phyloP scores from a whole-genome alignment of 2,329 filamentous ascomycete species.

The Venturia asperata region DNA sequence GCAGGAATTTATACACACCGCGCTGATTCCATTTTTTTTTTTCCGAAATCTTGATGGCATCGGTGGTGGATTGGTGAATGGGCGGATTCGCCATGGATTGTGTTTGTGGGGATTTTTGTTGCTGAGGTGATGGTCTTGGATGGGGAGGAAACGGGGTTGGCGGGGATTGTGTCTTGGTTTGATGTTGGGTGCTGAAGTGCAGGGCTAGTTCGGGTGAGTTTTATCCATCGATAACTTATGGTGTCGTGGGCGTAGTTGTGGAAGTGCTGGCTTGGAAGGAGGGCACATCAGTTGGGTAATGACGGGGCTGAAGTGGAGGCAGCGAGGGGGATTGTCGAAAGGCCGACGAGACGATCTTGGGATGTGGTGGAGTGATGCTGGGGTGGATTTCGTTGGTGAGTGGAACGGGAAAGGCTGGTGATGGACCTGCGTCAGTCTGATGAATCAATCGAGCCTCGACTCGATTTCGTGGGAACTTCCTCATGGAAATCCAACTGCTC shows the following conservation, averaged over 20 bases:
- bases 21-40: no score
- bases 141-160: neutral
- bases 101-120: conserved; percentile 15
- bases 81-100: conserved; percentile 19
- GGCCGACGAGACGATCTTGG: conserved; percentile 13
- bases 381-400: neutral
- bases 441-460: no score
- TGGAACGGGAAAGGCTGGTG: neutral
- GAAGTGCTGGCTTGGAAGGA: neutral
- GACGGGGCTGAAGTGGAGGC: neutral
- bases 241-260: neutral
- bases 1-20: conserved; percentile 18
- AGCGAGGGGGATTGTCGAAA: neutral
- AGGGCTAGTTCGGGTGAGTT: conserved; percentile 1
- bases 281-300: neutral
- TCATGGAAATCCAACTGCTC: no score
- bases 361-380: neutral
- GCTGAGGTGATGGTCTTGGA: neutral
- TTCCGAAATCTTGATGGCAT: no score
- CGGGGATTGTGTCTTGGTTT: neutral
- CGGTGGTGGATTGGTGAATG: no score
- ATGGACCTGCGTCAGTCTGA: neutral
- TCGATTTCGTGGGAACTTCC: no score
- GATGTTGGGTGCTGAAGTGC: neutral
- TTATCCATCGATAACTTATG: no score